Evolutionary conservation across 345 rosid species (phyloP).

Genomic region (Zanthoxylum bungeanum): DNA sequence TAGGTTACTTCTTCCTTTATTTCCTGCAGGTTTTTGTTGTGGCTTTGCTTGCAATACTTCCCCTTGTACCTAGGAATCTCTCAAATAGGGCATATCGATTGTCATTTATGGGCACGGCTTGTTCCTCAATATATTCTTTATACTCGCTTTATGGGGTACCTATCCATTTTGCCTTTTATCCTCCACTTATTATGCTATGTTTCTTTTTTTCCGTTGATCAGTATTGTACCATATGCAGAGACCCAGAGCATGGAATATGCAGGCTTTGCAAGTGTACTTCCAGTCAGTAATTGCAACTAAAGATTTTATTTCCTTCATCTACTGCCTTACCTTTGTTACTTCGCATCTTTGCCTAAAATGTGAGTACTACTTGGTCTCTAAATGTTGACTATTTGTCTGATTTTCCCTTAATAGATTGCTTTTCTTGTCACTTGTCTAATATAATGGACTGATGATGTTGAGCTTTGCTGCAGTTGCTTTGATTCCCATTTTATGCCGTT

Average conservation of each 20-base stretch:
- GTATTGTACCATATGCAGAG: conserved; percentile 41
- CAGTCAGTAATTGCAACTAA: conserved; percentile 79
- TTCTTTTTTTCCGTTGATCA: conserved; percentile 17
- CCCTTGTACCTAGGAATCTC: conserved; percentile 66
- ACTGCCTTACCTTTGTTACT: conserved; percentile 83
- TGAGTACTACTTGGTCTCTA: conserved; percentile 35
- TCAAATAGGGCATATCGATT: conserved; percentile 84
- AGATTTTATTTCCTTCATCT: conserved; percentile 90
- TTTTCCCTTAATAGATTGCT: neutral
- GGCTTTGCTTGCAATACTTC: conserved; percentile 84
- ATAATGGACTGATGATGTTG: conserved; percentile 11
- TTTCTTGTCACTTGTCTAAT: conserved; percentile 1
- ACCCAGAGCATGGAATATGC: conserved; percentile 92
- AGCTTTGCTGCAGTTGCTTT: conserved; percentile 66
- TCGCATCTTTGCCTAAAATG: conserved; percentile 89
- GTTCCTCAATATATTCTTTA: conserved; percentile 79
- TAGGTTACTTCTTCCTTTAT: conserved; percentile 19
- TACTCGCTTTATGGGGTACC: conserved; percentile 91
- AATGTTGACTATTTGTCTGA: neutral
- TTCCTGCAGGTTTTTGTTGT: conserved; percentile 75
- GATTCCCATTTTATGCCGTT: conserved; percentile 81
- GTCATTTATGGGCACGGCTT: conserved; percentile 89
- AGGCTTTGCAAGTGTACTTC: conserved; percentile 77
- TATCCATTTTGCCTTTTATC: conserved; percentile 1
- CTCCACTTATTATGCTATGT: conserved; percentile 12